These are phyloP conservation scores for Arctostaphylos glauca DNA, from an alignment of 148 eudicot genomes.

Conservation along the genomic window DNA sequence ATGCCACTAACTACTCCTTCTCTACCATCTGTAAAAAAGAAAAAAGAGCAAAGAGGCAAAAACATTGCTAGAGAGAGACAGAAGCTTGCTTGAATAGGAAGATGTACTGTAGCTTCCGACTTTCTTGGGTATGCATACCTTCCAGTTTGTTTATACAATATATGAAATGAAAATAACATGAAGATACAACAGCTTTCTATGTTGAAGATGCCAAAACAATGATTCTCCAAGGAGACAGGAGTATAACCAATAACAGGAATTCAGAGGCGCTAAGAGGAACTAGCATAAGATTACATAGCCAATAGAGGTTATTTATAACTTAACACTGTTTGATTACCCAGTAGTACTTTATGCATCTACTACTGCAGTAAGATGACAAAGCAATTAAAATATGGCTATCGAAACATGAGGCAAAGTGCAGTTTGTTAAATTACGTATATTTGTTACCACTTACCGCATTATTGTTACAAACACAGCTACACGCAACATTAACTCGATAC, in stretches of 20 bases:
- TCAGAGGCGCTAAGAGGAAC: neutral
- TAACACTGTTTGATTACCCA: neutral
- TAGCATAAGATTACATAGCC: neutral
- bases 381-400: neutral
- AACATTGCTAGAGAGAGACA: neutral
- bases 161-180: neutral
- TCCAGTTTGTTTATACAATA: neutral
- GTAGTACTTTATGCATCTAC: neutral
- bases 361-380: neutral
- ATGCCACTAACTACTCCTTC: slow-evolving; percentile 69
- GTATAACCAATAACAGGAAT: neutral
- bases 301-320: neutral
- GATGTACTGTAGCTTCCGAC: neutral
- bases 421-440: neutral
- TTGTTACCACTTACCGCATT: neutral
- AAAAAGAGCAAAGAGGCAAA: neutral
- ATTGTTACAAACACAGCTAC: no score
- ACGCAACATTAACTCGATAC: neutral
- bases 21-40: slow-evolving; percentile 55
- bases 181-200: neutral
- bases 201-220: neutral
- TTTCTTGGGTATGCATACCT: neutral
- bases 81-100: neutral
- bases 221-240: neutral
- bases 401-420: neutral